Percentiles rank a stretch among this genome's conserved stretches.
Conservation (phyloP, 169 alveolate genomes). For the Plasmodium knowlesi region DNA sequence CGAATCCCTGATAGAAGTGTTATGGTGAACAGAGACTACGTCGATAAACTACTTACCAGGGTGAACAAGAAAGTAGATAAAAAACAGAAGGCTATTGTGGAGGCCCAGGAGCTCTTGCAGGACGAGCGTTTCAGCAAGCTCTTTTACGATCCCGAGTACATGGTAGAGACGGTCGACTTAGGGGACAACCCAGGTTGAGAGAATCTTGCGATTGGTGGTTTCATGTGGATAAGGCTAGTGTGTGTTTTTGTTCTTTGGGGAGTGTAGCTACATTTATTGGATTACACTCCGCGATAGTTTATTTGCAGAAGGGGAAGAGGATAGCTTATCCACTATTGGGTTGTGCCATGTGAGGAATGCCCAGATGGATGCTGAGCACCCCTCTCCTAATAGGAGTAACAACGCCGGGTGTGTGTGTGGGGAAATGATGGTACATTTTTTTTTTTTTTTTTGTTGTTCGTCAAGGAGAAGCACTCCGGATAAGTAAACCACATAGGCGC, state of each 20-base stretch:
- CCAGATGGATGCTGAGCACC: neutral
- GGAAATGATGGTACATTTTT: no score
- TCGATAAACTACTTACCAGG: conserved; percentile 28
- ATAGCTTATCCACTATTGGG: neutral
- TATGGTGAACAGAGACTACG: conserved; percentile 32
- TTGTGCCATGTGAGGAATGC: neutral
- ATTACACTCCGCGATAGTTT: no score
- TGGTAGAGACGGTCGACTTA: conserved; percentile 60
- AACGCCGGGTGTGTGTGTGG: no score
- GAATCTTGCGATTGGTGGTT: neutral
- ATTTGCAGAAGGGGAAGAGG: no score
- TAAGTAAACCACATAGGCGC: neutral
- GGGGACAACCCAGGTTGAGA: neutral
- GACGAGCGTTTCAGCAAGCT: conserved; percentile 60
- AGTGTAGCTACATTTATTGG: neutral
- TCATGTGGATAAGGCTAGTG: neutral
- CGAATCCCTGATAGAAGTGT: conserved; percentile 78
- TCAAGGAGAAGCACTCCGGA: neutral
- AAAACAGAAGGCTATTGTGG: conserved; percentile 28
- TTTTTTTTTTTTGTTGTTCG: neutral
- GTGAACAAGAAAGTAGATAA: conserved; percentile 36
- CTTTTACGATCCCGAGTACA: conserved; percentile 60
- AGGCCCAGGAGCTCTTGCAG: conserved; percentile 40
- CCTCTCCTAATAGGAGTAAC: no score
- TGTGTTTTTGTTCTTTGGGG: neutral